phyloP scores from a whole-genome alignment of 2,329 filamentous ascomycete species.

The Pleurostoma richardsiae region DNA sequence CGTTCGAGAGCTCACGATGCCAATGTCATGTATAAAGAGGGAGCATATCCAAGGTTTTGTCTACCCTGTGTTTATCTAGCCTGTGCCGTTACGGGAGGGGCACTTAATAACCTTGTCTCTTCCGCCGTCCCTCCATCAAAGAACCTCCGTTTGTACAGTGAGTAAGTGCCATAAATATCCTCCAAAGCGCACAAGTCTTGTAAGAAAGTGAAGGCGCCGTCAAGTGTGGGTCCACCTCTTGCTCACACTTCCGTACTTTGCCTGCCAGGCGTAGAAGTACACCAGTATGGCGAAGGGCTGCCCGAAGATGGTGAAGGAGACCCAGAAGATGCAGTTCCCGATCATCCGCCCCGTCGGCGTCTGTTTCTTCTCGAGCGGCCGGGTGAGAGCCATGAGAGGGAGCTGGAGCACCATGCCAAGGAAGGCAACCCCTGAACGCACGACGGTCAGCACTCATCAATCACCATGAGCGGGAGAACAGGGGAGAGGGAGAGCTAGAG shows the following conservation, averaged over 20 bases:
- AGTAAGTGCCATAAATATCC: neutral
- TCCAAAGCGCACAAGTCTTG: neutral
- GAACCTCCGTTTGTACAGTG: no score
- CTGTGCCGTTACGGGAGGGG: no score
- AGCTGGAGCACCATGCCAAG: conserved; percentile 91
- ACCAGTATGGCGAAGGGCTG: conserved; percentile 88
- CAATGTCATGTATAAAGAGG: no score
- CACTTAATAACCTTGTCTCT: no score
- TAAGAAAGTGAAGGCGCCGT: conserved; percentile 9
- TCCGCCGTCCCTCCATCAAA: no score
- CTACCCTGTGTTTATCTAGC: neutral
- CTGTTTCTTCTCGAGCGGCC: conserved; percentile 72
- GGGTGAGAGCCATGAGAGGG: conserved; percentile 77
- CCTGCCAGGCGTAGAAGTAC: conserved; percentile 98
- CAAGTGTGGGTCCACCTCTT: conserved; percentile 20
- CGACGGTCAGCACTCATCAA: conserved; percentile 2
- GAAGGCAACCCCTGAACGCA: conserved; percentile 72
- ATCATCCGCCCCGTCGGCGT: conserved; percentile 71
- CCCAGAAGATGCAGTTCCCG: conserved; percentile 94
- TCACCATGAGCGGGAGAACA: neutral
- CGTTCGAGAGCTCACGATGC: no score
- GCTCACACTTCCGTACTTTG: conserved; percentile 86
- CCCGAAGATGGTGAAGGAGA: conserved; percentile 91
- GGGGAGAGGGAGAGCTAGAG: neutral
- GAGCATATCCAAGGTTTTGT: neutral